Percentiles rank a stretch among this genome's conserved stretches.
phyloP scores from a whole-genome alignment of 495 filamentous ascomycete genomes.

The Chaetomium tenue region DNA sequence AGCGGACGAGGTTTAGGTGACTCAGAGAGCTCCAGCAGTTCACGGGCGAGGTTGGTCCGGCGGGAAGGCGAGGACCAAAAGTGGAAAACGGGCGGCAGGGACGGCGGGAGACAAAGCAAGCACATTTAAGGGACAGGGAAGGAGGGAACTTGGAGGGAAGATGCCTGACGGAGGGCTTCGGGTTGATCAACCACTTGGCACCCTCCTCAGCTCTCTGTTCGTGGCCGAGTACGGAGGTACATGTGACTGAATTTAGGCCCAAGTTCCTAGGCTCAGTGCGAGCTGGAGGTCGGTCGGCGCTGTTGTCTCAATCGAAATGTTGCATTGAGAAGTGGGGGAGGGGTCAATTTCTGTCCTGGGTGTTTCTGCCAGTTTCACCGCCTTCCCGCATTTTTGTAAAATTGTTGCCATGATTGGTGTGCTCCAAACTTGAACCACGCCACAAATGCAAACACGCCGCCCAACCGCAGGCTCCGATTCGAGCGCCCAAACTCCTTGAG shows the following conservation, averaged over 20 bases:
- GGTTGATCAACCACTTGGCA: conserved; percentile 12
- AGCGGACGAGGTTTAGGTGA: conserved; percentile 15
- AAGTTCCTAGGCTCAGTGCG: conserved; percentile 1
- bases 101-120: conserved; percentile 1
- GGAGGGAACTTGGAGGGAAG: conserved; percentile 9
- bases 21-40: conserved; percentile 18
- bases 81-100: conserved; percentile 2
- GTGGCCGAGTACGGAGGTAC: conserved; percentile 18
- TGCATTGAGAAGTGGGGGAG: conserved; percentile 21
- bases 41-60: conserved; percentile 22
- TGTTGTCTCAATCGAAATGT: background rate
- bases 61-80: conserved; percentile 7
- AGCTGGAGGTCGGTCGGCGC: background rate
- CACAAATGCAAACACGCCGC: conserved; percentile 8
- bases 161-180: conserved; percentile 4
- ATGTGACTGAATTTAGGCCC: background rate
- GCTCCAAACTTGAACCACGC: background rate
- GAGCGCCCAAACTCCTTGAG: background rate
- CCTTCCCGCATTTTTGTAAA: conserved; percentile 9
- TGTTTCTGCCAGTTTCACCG: conserved; percentile 21
- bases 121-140: background rate
- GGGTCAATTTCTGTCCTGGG: conserved; percentile 8
- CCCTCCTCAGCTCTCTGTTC: background rate
- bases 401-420: background rate
- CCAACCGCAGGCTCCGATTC: conserved; percentile 4